Evolutionary conservation across 2,329 filamentous ascomycete species (phyloP).

Genomic region (Salinomyces thailandicus): DNA sequence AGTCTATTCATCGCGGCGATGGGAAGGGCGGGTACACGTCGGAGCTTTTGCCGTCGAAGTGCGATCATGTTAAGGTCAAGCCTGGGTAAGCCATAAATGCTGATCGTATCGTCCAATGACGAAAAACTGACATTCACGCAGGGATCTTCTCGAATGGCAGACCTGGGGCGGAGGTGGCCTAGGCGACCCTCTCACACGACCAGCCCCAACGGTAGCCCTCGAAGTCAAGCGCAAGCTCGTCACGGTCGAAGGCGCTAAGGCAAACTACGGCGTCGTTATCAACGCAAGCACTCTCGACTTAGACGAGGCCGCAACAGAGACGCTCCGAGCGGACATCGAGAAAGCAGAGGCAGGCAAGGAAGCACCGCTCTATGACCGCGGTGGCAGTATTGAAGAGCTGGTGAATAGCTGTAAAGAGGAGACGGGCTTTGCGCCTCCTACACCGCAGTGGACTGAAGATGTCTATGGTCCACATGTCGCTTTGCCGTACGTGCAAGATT

Average conservation of each 20-base stretch:
- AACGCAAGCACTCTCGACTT: slow-evolving; percentile 13
- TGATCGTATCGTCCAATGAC: neutral
- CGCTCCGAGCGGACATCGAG: slow-evolving; percentile 15
- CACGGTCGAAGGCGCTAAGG: slow-evolving; percentile 13
- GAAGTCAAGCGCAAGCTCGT: slow-evolving; percentile 18
- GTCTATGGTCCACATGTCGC: slow-evolving; percentile 19
- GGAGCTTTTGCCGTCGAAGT: slow-evolving; percentile 13
- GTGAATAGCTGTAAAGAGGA: slow-evolving; percentile 14
- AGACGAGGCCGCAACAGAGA: slow-evolving; percentile 14
- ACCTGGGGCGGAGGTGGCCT: slow-evolving; percentile 18
- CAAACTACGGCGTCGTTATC: slow-evolving; percentile 16
- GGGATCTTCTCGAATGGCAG: slow-evolving; percentile 18
- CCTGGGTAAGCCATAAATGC: slow-evolving; percentile 11
- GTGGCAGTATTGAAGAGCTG: slow-evolving; percentile 15
- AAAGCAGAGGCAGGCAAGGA: slow-evolving; percentile 15
- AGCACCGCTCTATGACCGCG: slow-evolving; percentile 14
- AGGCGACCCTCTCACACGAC: slow-evolving; percentile 15
- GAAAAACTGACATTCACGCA: neutral
- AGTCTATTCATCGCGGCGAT: slow-evolving; percentile 13
- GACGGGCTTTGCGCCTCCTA: slow-evolving; percentile 16
- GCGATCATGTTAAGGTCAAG: slow-evolving; percentile 19
- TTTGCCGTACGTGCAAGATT: slow-evolving; percentile 17
- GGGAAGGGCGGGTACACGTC: slow-evolving; percentile 6
- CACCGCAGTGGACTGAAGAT: slow-evolving; percentile 17
- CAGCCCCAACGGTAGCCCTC: slow-evolving; percentile 16